These are phyloP conservation scores for Fusarium chaquense DNA, from an alignment of 2,329 filamentous ascomycete species.

Conservation along the genomic window DNA sequence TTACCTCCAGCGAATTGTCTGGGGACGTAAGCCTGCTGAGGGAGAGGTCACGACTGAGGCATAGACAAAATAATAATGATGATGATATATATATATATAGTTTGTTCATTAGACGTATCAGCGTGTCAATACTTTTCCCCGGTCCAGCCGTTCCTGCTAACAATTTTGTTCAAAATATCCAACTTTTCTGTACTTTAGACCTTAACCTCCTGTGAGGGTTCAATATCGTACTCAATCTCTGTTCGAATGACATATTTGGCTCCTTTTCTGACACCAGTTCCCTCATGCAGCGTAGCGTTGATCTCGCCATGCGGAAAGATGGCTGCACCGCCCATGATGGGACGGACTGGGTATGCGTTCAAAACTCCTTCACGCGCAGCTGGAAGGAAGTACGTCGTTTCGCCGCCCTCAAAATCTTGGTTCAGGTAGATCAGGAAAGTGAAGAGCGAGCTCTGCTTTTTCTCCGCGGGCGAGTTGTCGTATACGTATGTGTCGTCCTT, in stretches of 20 bases:
- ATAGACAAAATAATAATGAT: constrained; percentile 1
- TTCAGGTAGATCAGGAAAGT: constrained; percentile 78
- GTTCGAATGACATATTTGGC: constrained; percentile 78
- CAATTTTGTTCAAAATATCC: constrained; percentile 9
- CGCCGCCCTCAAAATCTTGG: constrained; percentile 77
- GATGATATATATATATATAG: not conserved
- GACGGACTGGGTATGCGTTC: constrained; percentile 76
- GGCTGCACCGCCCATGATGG: constrained; percentile 75
- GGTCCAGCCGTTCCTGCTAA: constrained; percentile 21
- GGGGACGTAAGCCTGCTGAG: constrained; percentile 31
- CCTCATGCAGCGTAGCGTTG: constrained; percentile 75
- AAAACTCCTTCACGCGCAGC: constrained; percentile 72
- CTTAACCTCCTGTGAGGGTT: constrained; percentile 41
- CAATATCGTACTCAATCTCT: constrained; percentile 77
- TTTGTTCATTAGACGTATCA: constrained; percentile 28
- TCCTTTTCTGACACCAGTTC: constrained; percentile 75
- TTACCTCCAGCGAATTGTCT: constrained; percentile 49
- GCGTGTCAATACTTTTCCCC: constrained; percentile 24
- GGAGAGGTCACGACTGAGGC: not conserved
- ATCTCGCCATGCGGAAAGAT: constrained; percentile 78
- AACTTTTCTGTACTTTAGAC: constrained; percentile 5
- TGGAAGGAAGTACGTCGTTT: constrained; percentile 78
- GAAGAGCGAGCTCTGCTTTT: constrained; percentile 74
- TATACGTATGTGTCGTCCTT: constrained; percentile 72
- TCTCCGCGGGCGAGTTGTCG: constrained; percentile 69